These are phyloP conservation scores for Lactarius sp. DNA, from an alignment of 768 basidiomycete species.

Conservation along the genomic window DNA sequence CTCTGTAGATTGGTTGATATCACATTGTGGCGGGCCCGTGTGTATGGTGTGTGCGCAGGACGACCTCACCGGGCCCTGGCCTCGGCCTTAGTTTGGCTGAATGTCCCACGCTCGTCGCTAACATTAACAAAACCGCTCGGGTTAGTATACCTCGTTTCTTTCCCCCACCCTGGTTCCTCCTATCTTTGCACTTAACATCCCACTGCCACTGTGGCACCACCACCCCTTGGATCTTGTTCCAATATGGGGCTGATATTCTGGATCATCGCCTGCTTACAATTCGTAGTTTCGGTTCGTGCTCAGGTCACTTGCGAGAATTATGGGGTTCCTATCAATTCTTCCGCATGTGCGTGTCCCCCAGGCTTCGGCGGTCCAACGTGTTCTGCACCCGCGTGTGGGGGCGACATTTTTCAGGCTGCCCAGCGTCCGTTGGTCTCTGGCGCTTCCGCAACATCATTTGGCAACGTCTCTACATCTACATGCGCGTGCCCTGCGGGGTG, in stretches of 20 bases:
- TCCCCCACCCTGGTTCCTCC: background rate
- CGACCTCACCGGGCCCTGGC: too few species aligned
- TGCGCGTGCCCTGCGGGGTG: conserved; percentile 75
- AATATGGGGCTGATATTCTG: conserved; percentile 1
- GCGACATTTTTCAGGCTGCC: conserved; percentile 72
- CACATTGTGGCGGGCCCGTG: too few species aligned
- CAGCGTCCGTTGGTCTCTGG: conserved; percentile 46
- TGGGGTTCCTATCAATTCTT: conserved; percentile 47
- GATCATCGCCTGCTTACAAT: background rate
- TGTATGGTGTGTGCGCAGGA: too few species aligned
- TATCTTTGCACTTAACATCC: too few species aligned
- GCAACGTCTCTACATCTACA: conserved; percentile 60
- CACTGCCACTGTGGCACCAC: background rate
- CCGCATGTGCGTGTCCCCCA: conserved; percentile 68
- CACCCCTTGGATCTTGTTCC: background rate
- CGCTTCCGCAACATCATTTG: conserved; percentile 36
- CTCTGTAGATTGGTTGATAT: too few species aligned
- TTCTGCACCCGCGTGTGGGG: conserved; percentile 68
- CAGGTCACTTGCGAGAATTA: conserved; percentile 60
- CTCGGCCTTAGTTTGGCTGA: too few species aligned
- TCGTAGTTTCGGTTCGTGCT: conserved; percentile 8
- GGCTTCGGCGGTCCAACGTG: conserved; percentile 77
- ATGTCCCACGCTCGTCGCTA: too few species aligned
- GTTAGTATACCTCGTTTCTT: background rate
- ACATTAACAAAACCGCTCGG: too few species aligned